phyloP scores from a whole-genome alignment of 2,329 filamentous ascomycete species.

The Ophiostoma angusticollis region DNA sequence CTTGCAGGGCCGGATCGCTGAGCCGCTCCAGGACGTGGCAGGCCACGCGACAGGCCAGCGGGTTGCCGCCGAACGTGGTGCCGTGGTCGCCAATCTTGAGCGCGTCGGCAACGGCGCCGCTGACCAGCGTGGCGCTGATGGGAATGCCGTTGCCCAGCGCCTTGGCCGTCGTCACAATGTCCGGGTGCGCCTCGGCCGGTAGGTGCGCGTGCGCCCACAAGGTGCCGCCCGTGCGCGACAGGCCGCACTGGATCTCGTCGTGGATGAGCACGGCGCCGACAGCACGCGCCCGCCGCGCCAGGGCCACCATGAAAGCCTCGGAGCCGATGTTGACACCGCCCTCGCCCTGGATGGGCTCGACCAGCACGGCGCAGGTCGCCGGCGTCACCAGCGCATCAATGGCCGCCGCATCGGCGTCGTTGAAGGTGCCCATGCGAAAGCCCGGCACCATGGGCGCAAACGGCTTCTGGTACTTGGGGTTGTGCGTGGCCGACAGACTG shows the following conservation, averaged over 20 bases:
- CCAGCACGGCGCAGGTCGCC: conserved; percentile 82
- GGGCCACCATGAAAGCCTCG: conserved; percentile 67
- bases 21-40: conserved; percentile 75
- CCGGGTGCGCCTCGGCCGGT: conserved; percentile 72
- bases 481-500: conserved; percentile 85
- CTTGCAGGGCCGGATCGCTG: conserved; percentile 55
- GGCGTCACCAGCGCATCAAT: conserved; percentile 66
- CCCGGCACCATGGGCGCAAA: conserved; percentile 94
- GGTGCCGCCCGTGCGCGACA: conserved; percentile 64
- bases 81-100: conserved; percentile 65
- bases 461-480: conserved; percentile 92
- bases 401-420: conserved; percentile 64
- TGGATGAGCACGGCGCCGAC: conserved; percentile 85
- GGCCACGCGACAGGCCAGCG: conserved; percentile 69
- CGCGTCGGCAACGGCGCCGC: conserved; percentile 50
- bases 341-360: conserved; percentile 96
- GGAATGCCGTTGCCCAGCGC: conserved; percentile 94
- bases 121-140: conserved; percentile 66
- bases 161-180: conserved; percentile 89
- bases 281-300: conserved; percentile 73
- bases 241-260: conserved; percentile 94
- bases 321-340: conserved; percentile 79
- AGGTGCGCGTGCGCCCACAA: conserved; percentile 80
- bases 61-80: conserved; percentile 89
- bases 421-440: conserved; percentile 76